Evolutionary conservation across 495 filamentous ascomycete genomes (phyloP), one percentile per base, ranked within the genome.

Genomic region (Daldinia grandis): DNA sequence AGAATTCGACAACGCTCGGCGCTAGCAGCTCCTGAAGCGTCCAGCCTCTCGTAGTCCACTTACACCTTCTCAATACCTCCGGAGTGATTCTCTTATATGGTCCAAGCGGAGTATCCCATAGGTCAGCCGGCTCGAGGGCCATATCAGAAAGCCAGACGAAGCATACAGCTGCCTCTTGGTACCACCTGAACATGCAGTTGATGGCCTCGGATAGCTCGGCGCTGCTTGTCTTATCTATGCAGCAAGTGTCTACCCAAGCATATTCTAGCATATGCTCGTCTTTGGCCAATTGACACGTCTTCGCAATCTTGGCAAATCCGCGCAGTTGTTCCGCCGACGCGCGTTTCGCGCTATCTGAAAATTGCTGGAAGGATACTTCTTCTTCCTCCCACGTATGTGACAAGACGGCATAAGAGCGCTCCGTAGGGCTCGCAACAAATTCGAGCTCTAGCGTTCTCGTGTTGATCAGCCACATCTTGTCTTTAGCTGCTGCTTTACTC

Each of bases 11-110:
- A 4, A 44, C 17, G 12, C 17, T n/a, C 0, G 79, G 79, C 0
- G 82, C 81, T 8, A 82, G 66, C 0, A 83, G 68, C 54, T 84
- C 80, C 47, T 83, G 80, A 10, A 82, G 57, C 0, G 79, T 80
- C 77, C 77, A 80, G n/a, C 80, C 78, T 25, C 78, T 77, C 19
- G 17, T 28, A 10, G 77, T 81, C 77, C 79, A 80, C n/a, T 68
- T 67, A 62, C 77, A 57, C 5, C 8, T 17, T 28, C 37, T 25
- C 3, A 44, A 30, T 15, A 38, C 19, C 10, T 42, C 12, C 9
- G 19, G 35, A 15, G 14, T 58, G 27, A 53, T 28, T 14, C 25
- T 53, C 12, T 53, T 53, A n/a, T 53, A 53, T 17, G 27, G 49
- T 3, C 27, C 25, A 27, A 25, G 12, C 1, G 38, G 21, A 40